phyloP scores from a whole-genome alignment of 1,284 basidiomycete species.

The Ganoderma sinense region DNA sequence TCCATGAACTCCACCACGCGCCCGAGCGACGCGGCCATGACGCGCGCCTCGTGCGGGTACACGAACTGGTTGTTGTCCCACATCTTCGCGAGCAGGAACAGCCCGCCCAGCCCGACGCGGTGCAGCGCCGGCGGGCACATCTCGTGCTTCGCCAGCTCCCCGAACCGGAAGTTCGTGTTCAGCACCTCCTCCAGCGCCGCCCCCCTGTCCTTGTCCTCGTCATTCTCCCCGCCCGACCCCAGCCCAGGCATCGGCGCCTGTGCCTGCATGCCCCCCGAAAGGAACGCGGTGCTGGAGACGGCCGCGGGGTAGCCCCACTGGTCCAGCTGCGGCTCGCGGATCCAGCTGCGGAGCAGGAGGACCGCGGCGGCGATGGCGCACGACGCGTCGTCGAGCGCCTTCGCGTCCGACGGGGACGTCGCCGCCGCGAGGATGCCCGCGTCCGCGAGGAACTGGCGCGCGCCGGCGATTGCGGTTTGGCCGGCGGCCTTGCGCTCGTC shows the following conservation, averaged over 20 bases:
- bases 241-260: background rate
- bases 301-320: background rate
- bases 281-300: background rate
- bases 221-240: background rate
- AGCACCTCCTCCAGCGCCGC: background rate
- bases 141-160: background rate
- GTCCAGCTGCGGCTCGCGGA: background rate
- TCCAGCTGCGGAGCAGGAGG: background rate
- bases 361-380: background rate
- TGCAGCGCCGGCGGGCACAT: background rate
- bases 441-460: background rate
- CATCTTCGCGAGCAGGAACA: background rate
- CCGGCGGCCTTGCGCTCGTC: slow-evolving; percentile 3
- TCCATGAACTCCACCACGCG: background rate
- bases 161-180: background rate
- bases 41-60: background rate
- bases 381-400: background rate
- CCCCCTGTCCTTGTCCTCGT: background rate
- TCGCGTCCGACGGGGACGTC: background rate
- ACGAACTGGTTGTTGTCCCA: background rate
- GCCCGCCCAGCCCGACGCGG: background rate
- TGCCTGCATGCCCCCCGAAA: background rate
- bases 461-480: background rate
- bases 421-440: slow-evolving; percentile 1
- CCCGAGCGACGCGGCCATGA: background rate